These are phyloP conservation scores for Backusella circina DNA, from an alignment of 192 early-diverging fungal species.

Conservation along the genomic window DNA sequence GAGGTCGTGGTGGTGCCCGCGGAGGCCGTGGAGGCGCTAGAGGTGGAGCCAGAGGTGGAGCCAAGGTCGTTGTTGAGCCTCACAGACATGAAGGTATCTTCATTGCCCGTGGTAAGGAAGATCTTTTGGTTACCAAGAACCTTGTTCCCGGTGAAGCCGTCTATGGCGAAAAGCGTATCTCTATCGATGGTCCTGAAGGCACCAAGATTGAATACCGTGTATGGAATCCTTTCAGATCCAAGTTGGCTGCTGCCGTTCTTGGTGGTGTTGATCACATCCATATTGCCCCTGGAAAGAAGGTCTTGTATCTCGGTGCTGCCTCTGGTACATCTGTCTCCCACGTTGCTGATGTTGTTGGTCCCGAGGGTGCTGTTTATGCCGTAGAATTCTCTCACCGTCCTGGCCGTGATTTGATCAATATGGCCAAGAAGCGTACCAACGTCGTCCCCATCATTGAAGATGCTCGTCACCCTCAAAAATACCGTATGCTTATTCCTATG, in stretches of 20 bases:
- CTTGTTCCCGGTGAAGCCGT: conserved; percentile 95
- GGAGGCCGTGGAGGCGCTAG: conserved; percentile 57
- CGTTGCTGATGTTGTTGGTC: conserved; percentile 96
- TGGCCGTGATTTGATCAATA: conserved; percentile 98
- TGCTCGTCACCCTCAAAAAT: conserved; percentile 99
- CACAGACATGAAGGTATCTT: conserved; percentile 96
- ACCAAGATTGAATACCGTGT: conserved; percentile 98
- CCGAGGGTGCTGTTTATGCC: conserved; percentile 95
- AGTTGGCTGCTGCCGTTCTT: conserved; percentile 95
- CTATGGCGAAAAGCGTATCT: conserved; percentile 98
- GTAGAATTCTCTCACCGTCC: conserved; percentile 99
- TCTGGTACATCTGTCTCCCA: conserved; percentile 94
- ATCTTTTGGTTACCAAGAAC: conserved; percentile 98
- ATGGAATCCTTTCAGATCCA: conserved; percentile 99
- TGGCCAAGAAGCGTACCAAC: conserved; percentile 99
- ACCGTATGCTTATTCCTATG: conserved; percentile 98
- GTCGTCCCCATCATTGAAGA: conserved; percentile 99
- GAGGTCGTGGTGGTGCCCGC: conserved; percentile 34
- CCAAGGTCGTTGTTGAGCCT: conserved; percentile 96
- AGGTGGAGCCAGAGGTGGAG: conserved; percentile 82
- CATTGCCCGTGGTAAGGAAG: conserved; percentile 98
- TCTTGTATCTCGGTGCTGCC: conserved; percentile 95
- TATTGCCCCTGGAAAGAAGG: conserved; percentile 94
- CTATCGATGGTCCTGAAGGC: conserved; percentile 91
- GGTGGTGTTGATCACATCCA: conserved; percentile 95